Percentiles rank a stretch among this genome's conserved stretches.
phyloP scores from a whole-genome alignment of 345 rosid genomes.

The Cardamine occulta region DNA sequence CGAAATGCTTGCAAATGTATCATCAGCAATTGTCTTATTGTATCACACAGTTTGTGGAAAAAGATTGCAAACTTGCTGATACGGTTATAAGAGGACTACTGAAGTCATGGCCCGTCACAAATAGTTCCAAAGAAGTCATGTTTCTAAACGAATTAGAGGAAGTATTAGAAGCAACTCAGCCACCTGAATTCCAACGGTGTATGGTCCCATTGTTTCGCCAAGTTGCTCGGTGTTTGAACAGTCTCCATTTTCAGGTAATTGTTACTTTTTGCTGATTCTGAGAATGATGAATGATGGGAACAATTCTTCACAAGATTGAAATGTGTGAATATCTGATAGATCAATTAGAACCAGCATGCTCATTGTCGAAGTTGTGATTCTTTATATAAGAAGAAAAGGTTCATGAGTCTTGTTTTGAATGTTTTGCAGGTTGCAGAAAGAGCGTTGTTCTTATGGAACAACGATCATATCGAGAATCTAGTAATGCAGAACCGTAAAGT shows the following conservation, averaged over 20 bases:
- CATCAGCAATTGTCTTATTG: slow-evolving; percentile 90
- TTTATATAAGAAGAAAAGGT: slow-evolving; percentile 7
- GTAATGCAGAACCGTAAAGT: slow-evolving; percentile 66
- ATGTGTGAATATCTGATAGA: slow-evolving; percentile 2
- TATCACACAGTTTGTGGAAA: slow-evolving; percentile 84
- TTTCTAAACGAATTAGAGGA: slow-evolving; percentile 90
- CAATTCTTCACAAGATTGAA: neutral
- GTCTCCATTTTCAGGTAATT: slow-evolving; percentile 86
- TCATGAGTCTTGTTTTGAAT: neutral
- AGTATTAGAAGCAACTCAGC: slow-evolving; percentile 80
- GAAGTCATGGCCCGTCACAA: slow-evolving; percentile 91
- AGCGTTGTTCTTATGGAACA: slow-evolving; percentile 79
- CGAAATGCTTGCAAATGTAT: slow-evolving; percentile 79
- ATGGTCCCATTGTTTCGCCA: slow-evolving; percentile 84
- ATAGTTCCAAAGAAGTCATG: slow-evolving; percentile 96
- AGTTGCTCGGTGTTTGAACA: slow-evolving; percentile 72
- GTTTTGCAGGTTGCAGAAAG: slow-evolving; percentile 70
- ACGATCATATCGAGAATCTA: slow-evolving; percentile 69
- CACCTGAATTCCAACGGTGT: slow-evolving; percentile 78
- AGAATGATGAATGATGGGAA: slow-evolving; percentile 1
- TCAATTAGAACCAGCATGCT: neutral
- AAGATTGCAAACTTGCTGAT: slow-evolving; percentile 89
- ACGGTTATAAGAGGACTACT: slow-evolving; percentile 72
- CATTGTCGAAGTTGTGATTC: slow-evolving; percentile 1
- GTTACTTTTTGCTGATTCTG: neutral